Base-by-base conservation (phyloP, 2,329 filamentous ascomycete genomes). In the Huntiella bhutanensis region DNA sequence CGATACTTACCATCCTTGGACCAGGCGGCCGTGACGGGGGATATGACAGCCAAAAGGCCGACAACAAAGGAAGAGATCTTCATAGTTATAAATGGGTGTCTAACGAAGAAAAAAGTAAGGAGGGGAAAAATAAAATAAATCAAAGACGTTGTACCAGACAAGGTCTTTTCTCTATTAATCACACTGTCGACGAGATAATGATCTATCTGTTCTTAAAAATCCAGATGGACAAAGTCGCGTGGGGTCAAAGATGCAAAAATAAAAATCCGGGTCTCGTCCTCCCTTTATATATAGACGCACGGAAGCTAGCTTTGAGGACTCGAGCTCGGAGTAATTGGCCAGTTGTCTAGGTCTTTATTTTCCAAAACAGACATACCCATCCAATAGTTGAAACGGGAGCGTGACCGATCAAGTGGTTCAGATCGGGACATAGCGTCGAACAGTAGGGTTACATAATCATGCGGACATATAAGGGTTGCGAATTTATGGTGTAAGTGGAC, bases 11-110 rank as follows among this genome's bases (percentile, higher is more conserved):
- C 83, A 71, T 93, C 84, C 63, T 91, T 91, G 48, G 75, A 77
- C 84, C 86, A 94, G 41, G 83, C 83, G 43, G 77, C 73, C 50
- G 73, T 73, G 51, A 87, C 62, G 35, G 76, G 70, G 50, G 72
- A 73, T 53, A 85, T 63, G 54, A 80, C 64, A 64, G 75, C 74
- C 61, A 83, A 63, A 50, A 88, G 70, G 61, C 82, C 69, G 54
- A 88, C 57, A 45, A 80, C 70, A 55, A 82, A 64, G 54, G 77
- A 64, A 49, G 74, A 68, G 55, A 77, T 64, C 71, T 72, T 86
- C 84, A 92, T 92, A 28, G 22, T 10, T 7, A 28, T 7, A 28
- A 28, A 28, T 28, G 22, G 22, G 8, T 28, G 22, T 28, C 7
- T 28, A 28, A 28, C 22, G 22, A 28, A 28, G 22, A 28, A 28